phyloP scores from a whole-genome alignment of 2,329 filamentous ascomycete genomes.

The Akanthomyces dipterigenus region DNA sequence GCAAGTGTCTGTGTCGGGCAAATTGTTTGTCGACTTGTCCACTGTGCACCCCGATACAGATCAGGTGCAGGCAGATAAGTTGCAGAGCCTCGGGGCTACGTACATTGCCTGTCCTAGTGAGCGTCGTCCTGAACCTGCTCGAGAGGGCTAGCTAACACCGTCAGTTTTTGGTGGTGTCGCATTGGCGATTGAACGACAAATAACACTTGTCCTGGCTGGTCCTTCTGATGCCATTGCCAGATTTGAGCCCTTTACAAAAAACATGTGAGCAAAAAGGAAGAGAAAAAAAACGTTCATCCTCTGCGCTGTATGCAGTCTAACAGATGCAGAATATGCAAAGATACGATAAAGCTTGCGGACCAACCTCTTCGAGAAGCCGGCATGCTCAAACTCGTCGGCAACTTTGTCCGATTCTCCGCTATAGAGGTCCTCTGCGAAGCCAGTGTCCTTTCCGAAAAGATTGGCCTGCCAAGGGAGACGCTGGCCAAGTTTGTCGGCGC shows the following conservation, averaged over 20 bases:
- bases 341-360: background rate
- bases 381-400: constrained; percentile 5
- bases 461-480: background rate
- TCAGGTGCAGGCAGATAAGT: background rate
- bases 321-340: background rate
- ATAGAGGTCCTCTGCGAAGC: constrained; percentile 1
- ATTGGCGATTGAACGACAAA: constrained; percentile 1
- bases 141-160: background rate
- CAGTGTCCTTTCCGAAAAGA: background rate
- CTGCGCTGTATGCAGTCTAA: background rate
- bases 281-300: too few relatives aligned
- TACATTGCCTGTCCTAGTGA: background rate
- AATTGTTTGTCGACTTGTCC: constrained; percentile 5
- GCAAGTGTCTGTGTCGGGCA: background rate
- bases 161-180: constrained; percentile 5
- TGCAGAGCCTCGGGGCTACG: background rate
- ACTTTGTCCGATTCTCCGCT: background rate
- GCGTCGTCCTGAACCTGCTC: background rate
- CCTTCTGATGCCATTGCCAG: background rate
- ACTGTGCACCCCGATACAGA: constrained; percentile 5
- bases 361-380: background rate
- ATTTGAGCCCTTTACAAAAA: background rate
- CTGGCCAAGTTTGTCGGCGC: background rate
- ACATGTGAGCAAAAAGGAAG: background rate
- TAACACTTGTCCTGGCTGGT: background rate